These are phyloP conservation scores for Xylariaceae sp. DNA, from an alignment of 2,329 filamentous ascomycete species.

Conservation along the genomic window DNA sequence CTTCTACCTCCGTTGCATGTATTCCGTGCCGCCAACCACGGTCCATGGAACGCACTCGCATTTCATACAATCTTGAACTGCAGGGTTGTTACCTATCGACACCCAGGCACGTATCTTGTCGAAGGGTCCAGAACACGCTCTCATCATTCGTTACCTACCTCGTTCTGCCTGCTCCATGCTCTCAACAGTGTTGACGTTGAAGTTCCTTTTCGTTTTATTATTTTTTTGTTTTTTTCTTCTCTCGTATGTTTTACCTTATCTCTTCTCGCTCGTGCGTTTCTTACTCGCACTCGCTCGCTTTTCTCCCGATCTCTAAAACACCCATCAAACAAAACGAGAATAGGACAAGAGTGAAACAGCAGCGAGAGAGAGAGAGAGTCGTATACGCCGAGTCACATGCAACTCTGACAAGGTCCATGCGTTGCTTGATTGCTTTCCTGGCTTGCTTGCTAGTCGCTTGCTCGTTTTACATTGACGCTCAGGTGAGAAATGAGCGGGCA, in stretches of 20 bases:
- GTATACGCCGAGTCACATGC: neutral
- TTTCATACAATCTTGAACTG: slow-evolving; percentile 13
- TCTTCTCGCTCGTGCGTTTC: too few relatives aligned
- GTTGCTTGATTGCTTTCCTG: neutral
- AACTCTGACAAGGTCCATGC: neutral
- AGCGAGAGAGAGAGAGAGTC: neutral
- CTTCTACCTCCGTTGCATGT: slow-evolving; percentile 1
- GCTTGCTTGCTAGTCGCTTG: neutral
- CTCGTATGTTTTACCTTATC: neutral
- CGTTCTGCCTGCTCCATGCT: neutral
- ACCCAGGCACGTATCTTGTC: slow-evolving; percentile 7
- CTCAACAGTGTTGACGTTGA: slow-evolving; percentile 2
- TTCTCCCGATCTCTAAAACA: neutral
- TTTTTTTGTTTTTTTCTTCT: neutral
- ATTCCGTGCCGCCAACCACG: slow-evolving; percentile 10
- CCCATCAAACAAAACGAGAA: neutral
- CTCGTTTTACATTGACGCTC: neutral
- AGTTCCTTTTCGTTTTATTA: slow-evolving; percentile 6
- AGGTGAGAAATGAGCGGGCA: slow-evolving; percentile 3
- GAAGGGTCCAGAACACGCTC: slow-evolving; percentile 6
- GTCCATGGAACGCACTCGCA: slow-evolving; percentile 9
- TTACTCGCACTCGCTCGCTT: neutral
- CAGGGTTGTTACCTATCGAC: slow-evolving; percentile 13
- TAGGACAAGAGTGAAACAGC: neutral
- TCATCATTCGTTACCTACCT: slow-evolving; percentile 10